These are phyloP conservation scores for Scheffersomyces titani DNA, from an alignment of 1,139 yeast genomes.

Conservation along the genomic window DNA sequence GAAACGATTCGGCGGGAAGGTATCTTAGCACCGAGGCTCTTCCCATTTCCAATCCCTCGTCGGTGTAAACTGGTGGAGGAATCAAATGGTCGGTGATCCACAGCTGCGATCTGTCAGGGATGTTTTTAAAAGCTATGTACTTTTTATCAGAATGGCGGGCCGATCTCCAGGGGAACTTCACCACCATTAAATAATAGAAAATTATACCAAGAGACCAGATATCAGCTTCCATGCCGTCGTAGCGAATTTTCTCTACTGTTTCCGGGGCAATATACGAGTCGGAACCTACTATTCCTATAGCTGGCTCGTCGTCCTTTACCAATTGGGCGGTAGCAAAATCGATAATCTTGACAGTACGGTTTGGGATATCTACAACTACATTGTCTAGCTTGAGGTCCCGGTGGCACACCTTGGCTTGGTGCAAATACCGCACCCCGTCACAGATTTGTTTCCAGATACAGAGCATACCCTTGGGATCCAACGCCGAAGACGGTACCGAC, in stretches of 20 bases:
- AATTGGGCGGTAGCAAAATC: slow-evolving; percentile 38
- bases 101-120: neutral
- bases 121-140: slow-evolving; percentile 11
- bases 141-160: slow-evolving; percentile 26
- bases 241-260: slow-evolving; percentile 32
- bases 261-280: slow-evolving; percentile 51
- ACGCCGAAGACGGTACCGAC: slow-evolving; percentile 5
- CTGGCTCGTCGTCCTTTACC: slow-evolving; percentile 11
- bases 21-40: slow-evolving; percentile 6
- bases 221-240: slow-evolving; percentile 45
- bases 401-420: slow-evolving; percentile 33
- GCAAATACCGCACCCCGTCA: slow-evolving; percentile 35
- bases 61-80: slow-evolving; percentile 4
- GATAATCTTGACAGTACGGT: slow-evolving; percentile 33
- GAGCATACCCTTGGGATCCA: slow-evolving; percentile 16
- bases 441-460: slow-evolving; percentile 40
- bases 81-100: neutral
- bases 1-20: slow-evolving; percentile 8
- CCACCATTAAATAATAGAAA: slow-evolving; percentile 26
- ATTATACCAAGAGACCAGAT: slow-evolving; percentile 54
- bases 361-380: slow-evolving; percentile 26
- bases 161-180: slow-evolving; percentile 37
- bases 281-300: slow-evolving; percentile 55
- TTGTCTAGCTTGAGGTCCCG: slow-evolving; percentile 47
- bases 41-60: slow-evolving; percentile 5